These are phyloP conservation scores for Metarhizium rileyi DNA, from an alignment of 2,329 filamentous ascomycete species.

Conservation along the genomic window DNA sequence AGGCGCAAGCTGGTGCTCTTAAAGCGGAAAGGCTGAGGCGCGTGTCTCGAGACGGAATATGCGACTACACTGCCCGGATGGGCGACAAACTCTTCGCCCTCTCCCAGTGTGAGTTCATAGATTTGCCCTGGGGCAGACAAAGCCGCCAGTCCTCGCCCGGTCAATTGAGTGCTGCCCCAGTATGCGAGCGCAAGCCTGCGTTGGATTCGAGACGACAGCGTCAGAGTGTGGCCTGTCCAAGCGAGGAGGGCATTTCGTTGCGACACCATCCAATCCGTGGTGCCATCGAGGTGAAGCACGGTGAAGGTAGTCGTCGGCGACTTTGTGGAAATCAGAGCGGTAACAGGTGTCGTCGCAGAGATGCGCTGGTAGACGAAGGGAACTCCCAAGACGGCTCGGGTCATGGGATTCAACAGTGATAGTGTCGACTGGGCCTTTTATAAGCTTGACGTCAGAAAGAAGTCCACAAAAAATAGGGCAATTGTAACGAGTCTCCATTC, in stretches of 20 bases:
- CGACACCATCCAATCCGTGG: constrained; percentile 88
- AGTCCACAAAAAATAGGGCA: background rate
- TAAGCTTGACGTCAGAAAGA: background rate
- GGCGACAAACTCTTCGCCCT: constrained; percentile 81
- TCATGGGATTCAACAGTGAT: constrained; percentile 74
- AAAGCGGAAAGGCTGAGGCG: constrained; percentile 79
- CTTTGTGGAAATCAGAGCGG: constrained; percentile 79
- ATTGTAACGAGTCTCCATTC: constrained; percentile 11
- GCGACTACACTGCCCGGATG: constrained; percentile 89
- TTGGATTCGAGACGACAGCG: constrained; percentile 66
- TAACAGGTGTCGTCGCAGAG: constrained; percentile 78
- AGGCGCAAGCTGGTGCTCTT: constrained; percentile 66
- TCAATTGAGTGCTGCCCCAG: constrained; percentile 86
- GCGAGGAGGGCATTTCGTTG: constrained; percentile 85
- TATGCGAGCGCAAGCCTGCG: constrained; percentile 66
- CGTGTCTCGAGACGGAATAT: constrained; percentile 66
- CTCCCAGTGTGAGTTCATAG: constrained; percentile 71
- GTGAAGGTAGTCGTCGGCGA: constrained; percentile 79
- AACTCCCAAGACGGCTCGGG: constrained; percentile 69
- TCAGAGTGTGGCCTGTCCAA: constrained; percentile 87
- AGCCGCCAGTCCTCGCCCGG: constrained; percentile 77
- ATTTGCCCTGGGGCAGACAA: constrained; percentile 81
- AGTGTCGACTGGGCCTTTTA: constrained; percentile 75
- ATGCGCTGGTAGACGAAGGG: constrained; percentile 94
- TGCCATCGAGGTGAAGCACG: constrained; percentile 82